phyloP scores from a whole-genome alignment of 495 filamentous ascomycete genomes.

The Haplographium delicatum region DNA sequence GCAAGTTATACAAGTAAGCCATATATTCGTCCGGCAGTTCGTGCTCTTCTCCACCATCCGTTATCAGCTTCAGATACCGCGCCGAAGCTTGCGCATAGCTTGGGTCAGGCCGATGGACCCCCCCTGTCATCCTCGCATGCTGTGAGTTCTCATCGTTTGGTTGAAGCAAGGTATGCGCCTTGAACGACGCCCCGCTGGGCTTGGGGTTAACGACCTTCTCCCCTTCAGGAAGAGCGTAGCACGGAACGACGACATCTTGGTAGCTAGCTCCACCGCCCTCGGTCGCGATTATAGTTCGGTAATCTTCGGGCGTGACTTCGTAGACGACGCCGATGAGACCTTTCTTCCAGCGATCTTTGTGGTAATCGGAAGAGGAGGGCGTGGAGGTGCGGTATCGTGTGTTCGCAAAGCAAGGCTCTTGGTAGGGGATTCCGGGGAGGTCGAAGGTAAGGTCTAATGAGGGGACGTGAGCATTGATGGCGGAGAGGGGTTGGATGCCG shows the following conservation, averaged over 20 bases:
- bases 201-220: not conserved
- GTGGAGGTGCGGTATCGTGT: slow-evolving; percentile 51
- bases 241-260: slow-evolving; percentile 73
- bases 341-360: slow-evolving; percentile 59
- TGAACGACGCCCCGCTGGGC: slow-evolving; percentile 28
- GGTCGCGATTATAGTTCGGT: slow-evolving; percentile 77
- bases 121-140: not conserved
- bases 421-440: slow-evolving; percentile 78
- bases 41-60: slow-evolving; percentile 71
- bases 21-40: slow-evolving; percentile 69
- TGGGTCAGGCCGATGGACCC: slow-evolving; percentile 49
- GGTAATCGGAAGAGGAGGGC: slow-evolving; percentile 30
- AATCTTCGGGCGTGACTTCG: slow-evolving; percentile 79
- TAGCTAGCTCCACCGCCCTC: slow-evolving; percentile 84
- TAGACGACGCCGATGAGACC: slow-evolving; percentile 91
- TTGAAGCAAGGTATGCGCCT: slow-evolving; percentile 38
- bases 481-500: slow-evolving; percentile 72
- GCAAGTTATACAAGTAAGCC: slow-evolving; percentile 58
- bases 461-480: slow-evolving; percentile 75
- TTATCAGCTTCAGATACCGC: slow-evolving; percentile 75
- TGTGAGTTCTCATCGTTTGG: not conserved
- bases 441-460: slow-evolving; percentile 74
- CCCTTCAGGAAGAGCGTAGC: slow-evolving; percentile 55
- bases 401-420: slow-evolving; percentile 90
- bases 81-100: slow-evolving; percentile 74